phyloP scores from a whole-genome alignment of 1,139 yeast species.

The Pichia sp. region DNA sequence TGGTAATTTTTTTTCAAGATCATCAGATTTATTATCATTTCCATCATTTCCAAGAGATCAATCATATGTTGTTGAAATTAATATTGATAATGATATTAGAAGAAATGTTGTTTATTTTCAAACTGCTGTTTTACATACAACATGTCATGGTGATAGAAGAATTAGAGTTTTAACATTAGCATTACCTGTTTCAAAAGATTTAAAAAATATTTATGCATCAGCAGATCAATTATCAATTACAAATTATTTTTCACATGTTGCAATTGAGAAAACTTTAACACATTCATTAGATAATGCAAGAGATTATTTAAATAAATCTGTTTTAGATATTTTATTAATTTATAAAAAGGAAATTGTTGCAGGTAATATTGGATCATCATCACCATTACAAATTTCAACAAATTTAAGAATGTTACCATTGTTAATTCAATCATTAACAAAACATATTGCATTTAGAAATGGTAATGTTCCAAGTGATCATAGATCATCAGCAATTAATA shows the following conservation, averaged over 20 bases:
- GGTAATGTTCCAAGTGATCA: conserved; percentile 91
- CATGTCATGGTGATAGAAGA: conserved; percentile 86
- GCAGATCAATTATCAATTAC: conserved; percentile 94
- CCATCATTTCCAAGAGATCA: conserved; percentile 97
- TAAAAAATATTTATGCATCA: conserved; percentile 83
- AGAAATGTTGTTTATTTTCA: conserved; percentile 82
- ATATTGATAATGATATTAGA: conserved; percentile 75
- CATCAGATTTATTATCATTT: conserved; percentile 92
- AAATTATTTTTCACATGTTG: conserved; percentile 73
- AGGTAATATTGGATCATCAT: conserved; percentile 82
- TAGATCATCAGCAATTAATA: conserved; percentile 84
- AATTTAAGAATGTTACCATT: conserved; percentile 92
- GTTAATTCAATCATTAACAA: conserved; percentile 72
- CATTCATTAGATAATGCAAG: conserved; percentile 72
- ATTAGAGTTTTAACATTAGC: conserved; percentile 88
- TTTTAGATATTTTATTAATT: conserved; percentile 69
- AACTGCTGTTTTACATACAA: conserved; percentile 90
- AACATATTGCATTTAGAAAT: conserved; percentile 78
- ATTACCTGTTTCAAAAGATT: conserved; percentile 74
- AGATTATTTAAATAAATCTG: conserved; percentile 59
- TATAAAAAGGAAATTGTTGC: conserved; percentile 87
- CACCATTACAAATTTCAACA: conserved; percentile 82
- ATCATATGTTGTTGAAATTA: conserved; percentile 79
- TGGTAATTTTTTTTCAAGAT: conserved; percentile 94
- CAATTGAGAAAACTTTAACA: conserved; percentile 71